Evolutionary conservation across 108 stramenopile species (phyloP), one percentile per base, ranked within the genome.

Genomic region (Cyclotella choctawhatcheeana): DNA sequence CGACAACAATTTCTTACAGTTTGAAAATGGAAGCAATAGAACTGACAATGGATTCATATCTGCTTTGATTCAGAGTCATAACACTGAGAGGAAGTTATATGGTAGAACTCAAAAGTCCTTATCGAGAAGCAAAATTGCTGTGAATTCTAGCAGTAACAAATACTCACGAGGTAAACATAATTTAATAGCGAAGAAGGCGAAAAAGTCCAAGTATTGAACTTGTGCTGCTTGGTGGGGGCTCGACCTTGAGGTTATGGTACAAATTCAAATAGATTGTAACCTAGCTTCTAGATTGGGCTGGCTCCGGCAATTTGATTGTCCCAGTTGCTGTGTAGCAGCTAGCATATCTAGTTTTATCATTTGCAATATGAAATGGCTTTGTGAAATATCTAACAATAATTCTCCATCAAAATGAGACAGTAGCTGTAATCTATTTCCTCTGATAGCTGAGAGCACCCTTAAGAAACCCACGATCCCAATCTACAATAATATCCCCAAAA

Each of bases 1-100:
- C 29, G 54, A 69, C 13, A 44, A 56, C 27, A 69, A 69, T 31
- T 69, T 69, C 22, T 47, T 69, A 20, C 35, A 69, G 40, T 69
- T 69, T 43, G 48, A 55, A 18, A 69, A 53, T 25, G 32, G 37
- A 2, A 56, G 37, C 24, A 44, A 17, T 50, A 21, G 13, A 56
- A 32, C 3, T 40, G 54, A 69, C 21, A 69, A 56, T 55, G 54
- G 55, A n/a, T 69, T 69, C 27, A 31, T 69, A 5, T 69, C 65
- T 32, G 32, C 54, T 14, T 44, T 69, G 50, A 55, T 69, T 4
- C 67, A 69, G 50, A 69, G 20, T 56, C 55, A 69, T 27, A 64
- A 64, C 29, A 30, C 3, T 30, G 63, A 64, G 31, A 18, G 14
- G 18, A 30, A 47, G 4, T 44, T 48, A 21, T 45, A 43, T 13